Base-by-base conservation (phyloP, 1,139 yeast genomes). In the Geotrichum klebahnii region DNA sequence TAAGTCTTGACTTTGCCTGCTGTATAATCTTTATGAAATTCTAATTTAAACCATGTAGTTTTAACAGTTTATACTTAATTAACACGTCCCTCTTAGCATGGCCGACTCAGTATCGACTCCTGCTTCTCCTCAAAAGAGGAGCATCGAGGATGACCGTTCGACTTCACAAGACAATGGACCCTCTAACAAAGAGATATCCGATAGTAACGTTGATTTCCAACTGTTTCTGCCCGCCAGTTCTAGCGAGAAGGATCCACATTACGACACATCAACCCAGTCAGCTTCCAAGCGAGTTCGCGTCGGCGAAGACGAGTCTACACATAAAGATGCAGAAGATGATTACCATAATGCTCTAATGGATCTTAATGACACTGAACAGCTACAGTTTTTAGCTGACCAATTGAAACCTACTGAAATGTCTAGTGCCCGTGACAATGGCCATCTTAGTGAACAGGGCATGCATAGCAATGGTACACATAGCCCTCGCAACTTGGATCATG, bases 351-450 rank as follows among this genome's bases (percentile, higher is more conserved):
- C 50, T 12, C 45, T 59, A 42, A 54, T 55, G 48, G 58, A 57
- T 36, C 39, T 61, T 31, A 56, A 58, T 44, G 65, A 61, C 39
- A 62, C 61, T 3, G 65, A 61, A 37, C 63, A 61, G 51, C 53
- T 61, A 29, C 57, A 57, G 37, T 62, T 61, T 40, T 52, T 62
- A 17, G 65, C 65, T 9, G 56, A 55, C 42, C 62, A 61, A 31
- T 56, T 62, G n/a, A 62, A 61, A 50, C 51, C 53, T 4, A 51
- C 59, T 10, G 56, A 51, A 19, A 53, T 43, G 1, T 28, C 47
- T 2, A 31, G 31, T 26, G 29, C 29, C 29, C 22, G 19, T 31
- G 32, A 16, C 26, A 39, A 39, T 39, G 33, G 8, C 43, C 14
- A 24, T 24, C 24, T 20, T 10, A 36, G 28, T 9, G 47, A 35